Evolutionary conservation across 2,329 filamentous ascomycete species (phyloP).

Genomic region (Sordariomycetes sp.): DNA sequence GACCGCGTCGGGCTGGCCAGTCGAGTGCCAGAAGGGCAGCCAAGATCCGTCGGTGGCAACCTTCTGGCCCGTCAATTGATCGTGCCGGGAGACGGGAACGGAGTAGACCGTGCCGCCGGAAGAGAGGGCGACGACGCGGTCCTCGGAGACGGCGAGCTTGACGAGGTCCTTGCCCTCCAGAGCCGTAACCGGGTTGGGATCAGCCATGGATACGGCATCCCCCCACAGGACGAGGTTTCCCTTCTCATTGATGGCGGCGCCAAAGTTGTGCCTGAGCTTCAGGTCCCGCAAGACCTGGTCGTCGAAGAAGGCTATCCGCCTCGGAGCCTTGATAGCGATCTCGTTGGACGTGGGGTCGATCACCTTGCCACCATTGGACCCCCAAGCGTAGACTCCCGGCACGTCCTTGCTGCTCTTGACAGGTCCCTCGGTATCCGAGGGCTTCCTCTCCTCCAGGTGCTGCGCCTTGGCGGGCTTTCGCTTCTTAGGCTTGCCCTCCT

Average conservation of each 20-base stretch:
- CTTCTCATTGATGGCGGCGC: slow-evolving; percentile 75
- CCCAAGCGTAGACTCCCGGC: slow-evolving; percentile 90
- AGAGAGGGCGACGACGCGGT: slow-evolving; percentile 73
- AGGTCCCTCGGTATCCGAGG: slow-evolving; percentile 56
- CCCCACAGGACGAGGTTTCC: slow-evolving; percentile 94
- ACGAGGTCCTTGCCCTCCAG: slow-evolving; percentile 71
- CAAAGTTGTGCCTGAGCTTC: slow-evolving; percentile 73
- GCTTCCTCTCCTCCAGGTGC: slow-evolving; percentile 50
- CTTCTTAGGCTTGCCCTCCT: slow-evolving; percentile 6
- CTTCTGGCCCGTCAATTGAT: slow-evolving; percentile 58
- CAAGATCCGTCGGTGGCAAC: slow-evolving; percentile 45
- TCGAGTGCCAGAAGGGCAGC: slow-evolving; percentile 59
- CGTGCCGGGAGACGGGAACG: slow-evolving; percentile 62
- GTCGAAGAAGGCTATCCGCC: slow-evolving; percentile 73
- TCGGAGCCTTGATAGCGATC: slow-evolving; percentile 65
- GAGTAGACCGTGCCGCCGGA: slow-evolving; percentile 74
- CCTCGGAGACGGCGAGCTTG: slow-evolving; percentile 66
- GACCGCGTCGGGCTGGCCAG: slow-evolving; percentile 27
- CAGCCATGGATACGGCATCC: slow-evolving; percentile 55
- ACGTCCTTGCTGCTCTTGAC: slow-evolving; percentile 72
- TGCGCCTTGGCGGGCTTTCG: slow-evolving; percentile 14
- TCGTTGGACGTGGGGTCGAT: slow-evolving; percentile 77
- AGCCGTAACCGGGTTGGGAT: slow-evolving; percentile 56
- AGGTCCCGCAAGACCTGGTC: slow-evolving; percentile 75
- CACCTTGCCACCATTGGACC: slow-evolving; percentile 76